Evolutionary conservation across 805 yeast genomes (phyloP), one percentile per base, ranked within the genome.

Genomic region (Ogataea allantospora): DNA sequence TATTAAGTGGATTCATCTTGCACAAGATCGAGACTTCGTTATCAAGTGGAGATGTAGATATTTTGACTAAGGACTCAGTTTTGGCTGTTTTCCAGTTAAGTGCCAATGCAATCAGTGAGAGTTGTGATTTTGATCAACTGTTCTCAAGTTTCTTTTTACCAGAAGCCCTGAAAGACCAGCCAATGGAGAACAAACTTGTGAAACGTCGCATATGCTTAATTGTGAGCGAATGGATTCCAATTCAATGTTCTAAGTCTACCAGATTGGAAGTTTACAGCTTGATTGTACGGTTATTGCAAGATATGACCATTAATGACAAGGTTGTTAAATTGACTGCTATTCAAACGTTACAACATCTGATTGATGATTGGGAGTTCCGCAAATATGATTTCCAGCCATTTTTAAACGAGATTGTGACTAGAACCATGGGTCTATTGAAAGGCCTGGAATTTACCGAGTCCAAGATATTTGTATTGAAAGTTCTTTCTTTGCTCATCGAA

Each of bases 321-420:
- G 95, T 91, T n/a, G 95, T 93, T 2, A 73, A 73, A 48, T 57
- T 93, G 15, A 77, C 95, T 0, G 80, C 93, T 0, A 69, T 83
- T 11, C 83, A 81, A 51, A 77, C 91, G 0, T 62, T 89, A 14
- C 72, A 79, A 42, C 70, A 76, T 19, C 69, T 85, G 33, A 68
- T 91, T 21, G 89, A 87, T 44, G 96, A 88, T 52, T 87, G 95
- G 86, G 89, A 85, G 43, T 89, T 91, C 58, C 70, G 78, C 25
- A 81, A 85, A 43, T 66, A 63, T 11, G 78, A 68, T 20, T 87
- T 93, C 51, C 63, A 73, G 45, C 87, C 91, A 1, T 88, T 64
- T 53, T 65, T 84, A 37, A 70, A 74, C 19, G 68, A 67, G 1
- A 72, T 74, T 27, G 70, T 84, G 8, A 50, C 61, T 2, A 57